Evolutionary conservation across 345 rosid species (phyloP).

Genomic region (Hibiscus trionum): DNA sequence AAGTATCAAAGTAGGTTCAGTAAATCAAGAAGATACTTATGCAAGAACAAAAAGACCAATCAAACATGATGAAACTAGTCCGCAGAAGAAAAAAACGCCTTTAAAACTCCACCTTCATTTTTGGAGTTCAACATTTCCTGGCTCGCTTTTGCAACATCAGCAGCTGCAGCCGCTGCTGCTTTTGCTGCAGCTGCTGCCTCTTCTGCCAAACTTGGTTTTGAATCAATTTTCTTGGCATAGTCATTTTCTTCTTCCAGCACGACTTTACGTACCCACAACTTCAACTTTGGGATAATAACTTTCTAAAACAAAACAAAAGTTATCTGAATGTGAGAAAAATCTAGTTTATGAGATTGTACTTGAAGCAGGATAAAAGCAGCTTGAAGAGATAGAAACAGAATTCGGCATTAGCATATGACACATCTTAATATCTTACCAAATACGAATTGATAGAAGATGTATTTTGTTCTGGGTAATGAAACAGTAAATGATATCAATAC

Average conservation of each 20-base stretch:
- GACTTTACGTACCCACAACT: conserved; percentile 82
- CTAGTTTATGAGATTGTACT: neutral
- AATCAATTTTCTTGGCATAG: conserved; percentile 28
- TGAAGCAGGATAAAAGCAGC: neutral
- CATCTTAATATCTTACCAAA: neutral
- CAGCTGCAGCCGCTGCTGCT: conserved; percentile 85
- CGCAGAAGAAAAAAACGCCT: neutral
- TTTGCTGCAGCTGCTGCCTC: conserved; percentile 95
- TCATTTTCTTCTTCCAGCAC: conserved; percentile 70
- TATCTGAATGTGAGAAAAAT: neutral
- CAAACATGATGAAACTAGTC: neutral
- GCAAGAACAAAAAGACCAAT: neutral
- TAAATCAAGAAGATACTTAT: neutral
- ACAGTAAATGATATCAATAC: conserved; percentile 22
- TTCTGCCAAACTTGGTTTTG: conserved; percentile 72
- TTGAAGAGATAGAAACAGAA: neutral
- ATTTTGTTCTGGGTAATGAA: neutral
- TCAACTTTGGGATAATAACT: conserved; percentile 63
- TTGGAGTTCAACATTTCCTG: conserved; percentile 71
- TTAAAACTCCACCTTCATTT: conserved; percentile 44
- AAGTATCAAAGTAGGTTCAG: conserved; percentile 18
- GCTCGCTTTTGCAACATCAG: conserved; percentile 87
- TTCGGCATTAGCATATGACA: neutral
- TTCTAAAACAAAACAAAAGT: conserved; percentile 50
- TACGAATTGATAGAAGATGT: neutral